Base-by-base conservation (phyloP, 2,329 filamentous ascomycete genomes). In the Apiospora koreana region DNA sequence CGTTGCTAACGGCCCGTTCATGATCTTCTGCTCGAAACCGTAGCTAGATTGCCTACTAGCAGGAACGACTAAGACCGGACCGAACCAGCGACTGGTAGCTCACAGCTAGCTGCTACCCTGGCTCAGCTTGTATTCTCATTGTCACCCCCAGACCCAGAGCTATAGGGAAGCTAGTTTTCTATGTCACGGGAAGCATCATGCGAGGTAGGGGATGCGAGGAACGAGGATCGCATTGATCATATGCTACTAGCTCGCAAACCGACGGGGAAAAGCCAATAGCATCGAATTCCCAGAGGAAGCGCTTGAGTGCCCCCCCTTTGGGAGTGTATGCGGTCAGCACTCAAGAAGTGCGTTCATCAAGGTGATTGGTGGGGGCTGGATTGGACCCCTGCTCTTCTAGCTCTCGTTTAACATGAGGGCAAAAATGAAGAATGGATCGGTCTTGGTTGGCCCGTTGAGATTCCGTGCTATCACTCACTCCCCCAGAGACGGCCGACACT, bases 1-100 rank as follows among this genome's bases (percentile, higher is more conserved):
- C 54, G 54, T 62, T 38, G 18, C 25, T 62, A 62, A 62, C 54
- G 54, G 54, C 54, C 54, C 54, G 54, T 62, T 62, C 54, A 62
- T 62, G 54, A 62, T 62, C 18, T 21, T 62, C 54, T 62, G 54
- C 16, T 38, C 31, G 12, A 58, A 58, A 58, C 50, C 50, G 50
- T 35, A 10, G 31, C 35, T 35, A 35, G 8, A 35, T 35, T 46
- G 43, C 12, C 54, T 62, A 21, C 54, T 38, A 62, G 31, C 2
- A 62, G 21, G 31, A 38, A 62, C 54, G 28, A 62, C 54, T 38
- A 38, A n/a, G 28, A 18, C 54, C 54, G 54, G 54, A 38, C 54
- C 31, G 54, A 62, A 62, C 54, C 31, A 62, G 31, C 12, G 28
- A 2, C 31, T 62, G 54, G 21, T 58, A 58, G 50, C 28, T 58